phyloP scores from a whole-genome alignment of 108 stramenopile genomes.

The Pseudonitzschia pungens region DNA sequence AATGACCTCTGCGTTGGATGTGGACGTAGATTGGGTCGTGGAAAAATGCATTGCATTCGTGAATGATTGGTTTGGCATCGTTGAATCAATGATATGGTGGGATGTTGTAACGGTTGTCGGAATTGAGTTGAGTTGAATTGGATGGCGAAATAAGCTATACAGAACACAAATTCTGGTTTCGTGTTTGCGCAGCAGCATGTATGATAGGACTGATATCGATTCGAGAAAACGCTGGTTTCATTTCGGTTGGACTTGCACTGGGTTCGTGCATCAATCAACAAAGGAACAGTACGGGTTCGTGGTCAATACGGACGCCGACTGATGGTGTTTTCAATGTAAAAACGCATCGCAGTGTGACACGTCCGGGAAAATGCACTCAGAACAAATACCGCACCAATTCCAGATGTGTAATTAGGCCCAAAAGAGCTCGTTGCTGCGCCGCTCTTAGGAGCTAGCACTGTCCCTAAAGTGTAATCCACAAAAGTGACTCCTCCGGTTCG shows the following conservation, averaged over 20 bases:
- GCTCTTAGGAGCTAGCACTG: too few relatives aligned
- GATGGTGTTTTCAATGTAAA: too few relatives aligned
- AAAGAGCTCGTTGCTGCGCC: too few relatives aligned
- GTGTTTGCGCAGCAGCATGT: neutral
- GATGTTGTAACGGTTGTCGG: neutral
- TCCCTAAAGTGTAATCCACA: too few relatives aligned
- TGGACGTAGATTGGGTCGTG: neutral
- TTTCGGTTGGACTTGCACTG: neutral
- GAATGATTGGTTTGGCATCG: neutral
- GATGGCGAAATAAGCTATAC: neutral
- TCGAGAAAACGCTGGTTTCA: neutral
- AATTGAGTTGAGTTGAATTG: neutral
- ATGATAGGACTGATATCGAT: neutral
- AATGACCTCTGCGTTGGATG: constrained; percentile 85
- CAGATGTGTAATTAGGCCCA: too few relatives aligned
- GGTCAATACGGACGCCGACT: too few relatives aligned
- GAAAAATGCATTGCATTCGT: neutral
- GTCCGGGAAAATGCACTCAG: too few relatives aligned
- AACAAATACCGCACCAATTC: too few relatives aligned
- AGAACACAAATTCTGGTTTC: neutral
- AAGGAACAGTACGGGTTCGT: neutral
- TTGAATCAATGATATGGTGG: neutral
- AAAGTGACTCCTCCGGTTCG: too few relatives aligned
- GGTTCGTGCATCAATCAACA: neutral
- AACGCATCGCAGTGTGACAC: too few relatives aligned